Evolutionary conservation across 768 basidiomycete species (phyloP), one percentile per base, ranked within the genome.

Genomic region (Cystobasidiopsis lactophilus): DNA sequence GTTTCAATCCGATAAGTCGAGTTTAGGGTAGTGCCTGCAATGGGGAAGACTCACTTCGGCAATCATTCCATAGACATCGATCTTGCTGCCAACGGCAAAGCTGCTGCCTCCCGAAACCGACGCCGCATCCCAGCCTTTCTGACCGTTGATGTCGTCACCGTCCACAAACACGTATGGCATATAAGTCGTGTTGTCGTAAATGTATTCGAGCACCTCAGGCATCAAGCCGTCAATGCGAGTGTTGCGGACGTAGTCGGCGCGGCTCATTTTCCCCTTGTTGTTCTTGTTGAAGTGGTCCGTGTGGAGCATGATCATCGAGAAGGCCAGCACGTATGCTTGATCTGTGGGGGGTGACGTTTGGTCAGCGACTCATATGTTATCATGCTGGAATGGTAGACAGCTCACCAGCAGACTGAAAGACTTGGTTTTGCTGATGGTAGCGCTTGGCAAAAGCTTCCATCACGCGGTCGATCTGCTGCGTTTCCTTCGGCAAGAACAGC

Each of bases 211-310:
- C 26, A 93, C 76, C 62, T 88, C 79, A 3, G 78, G 72, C 21
- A 77, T 71, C 35, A 91, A 74, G 2, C 89, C 88, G 7, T 86
- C 82, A 55, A 95, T 73, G 37, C 75, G 72, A 0, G 91, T 89
- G 43, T 98, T 98, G 69, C 77, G 82, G 61, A 95, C 71, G 63
- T 96, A 98, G 63, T 91, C 89, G 1, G 77, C 72, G 66, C 91
- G 95, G 35, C 80, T 77, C 93, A 98, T 98, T 69, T 96, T 96
- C 50, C 78, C 79, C 69, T 82, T 95, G 69, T 96, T 96, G 57
- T 84, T 85, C 67, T 81, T 84, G 69, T 98, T 98, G 73, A 96
- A 96, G 4, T 81, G 84, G 64, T 98, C 93, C 18, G 93, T 98
- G 64, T 96, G 89, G 46, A 62, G 47, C 89, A 96, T 95, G 61